Percentiles rank a stretch among this genome's conserved stretches.
Evolutionary conservation across 2,329 filamentous ascomycete genomes (phyloP).

Genomic region (Trichophyton benhamiae): DNA sequence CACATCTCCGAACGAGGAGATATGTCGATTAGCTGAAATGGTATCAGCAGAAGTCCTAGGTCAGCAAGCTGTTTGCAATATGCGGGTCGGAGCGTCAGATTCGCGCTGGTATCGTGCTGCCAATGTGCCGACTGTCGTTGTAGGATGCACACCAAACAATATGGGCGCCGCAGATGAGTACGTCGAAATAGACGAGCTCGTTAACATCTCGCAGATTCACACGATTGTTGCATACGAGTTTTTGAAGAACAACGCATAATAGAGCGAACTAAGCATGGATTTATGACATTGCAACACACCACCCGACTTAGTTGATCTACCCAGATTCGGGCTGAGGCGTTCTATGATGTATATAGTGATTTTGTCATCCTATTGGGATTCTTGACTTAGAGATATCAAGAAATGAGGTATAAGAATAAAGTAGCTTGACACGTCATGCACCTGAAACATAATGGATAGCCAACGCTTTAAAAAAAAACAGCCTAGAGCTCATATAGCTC

Average conservation of each 20-base stretch:
- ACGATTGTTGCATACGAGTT: slow-evolving; percentile 11
- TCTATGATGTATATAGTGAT: too few species aligned
- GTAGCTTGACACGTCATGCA: too few species aligned
- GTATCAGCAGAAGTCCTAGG: slow-evolving; percentile 6
- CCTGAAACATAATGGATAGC: background rate
- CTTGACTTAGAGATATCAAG: too few species aligned
- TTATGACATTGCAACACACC: background rate
- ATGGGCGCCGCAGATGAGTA: slow-evolving; percentile 12
- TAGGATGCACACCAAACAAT: slow-evolving; percentile 10
- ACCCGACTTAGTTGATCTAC: too few species aligned
- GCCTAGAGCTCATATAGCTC: background rate
- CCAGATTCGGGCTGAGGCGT: too few species aligned
- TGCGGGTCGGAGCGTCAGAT: slow-evolving; percentile 11
- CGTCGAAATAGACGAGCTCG: slow-evolving; percentile 9
- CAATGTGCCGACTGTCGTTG: slow-evolving; percentile 8
- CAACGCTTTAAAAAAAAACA: background rate
- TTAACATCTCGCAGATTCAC: slow-evolving; percentile 9
- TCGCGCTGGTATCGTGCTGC: slow-evolving; percentile 9
- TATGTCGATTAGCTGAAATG: slow-evolving; percentile 6
- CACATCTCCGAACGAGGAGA: slow-evolving; percentile 9
- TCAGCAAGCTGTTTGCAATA: slow-evolving; percentile 4
- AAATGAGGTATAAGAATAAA: too few species aligned
- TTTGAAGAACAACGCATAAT: slow-evolving; percentile 1
- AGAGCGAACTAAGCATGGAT: background rate
- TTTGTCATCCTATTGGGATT: too few species aligned